phyloP scores from a whole-genome alignment of 2,329 filamentous ascomycete genomes.

The Westerdykella sp. region DNA sequence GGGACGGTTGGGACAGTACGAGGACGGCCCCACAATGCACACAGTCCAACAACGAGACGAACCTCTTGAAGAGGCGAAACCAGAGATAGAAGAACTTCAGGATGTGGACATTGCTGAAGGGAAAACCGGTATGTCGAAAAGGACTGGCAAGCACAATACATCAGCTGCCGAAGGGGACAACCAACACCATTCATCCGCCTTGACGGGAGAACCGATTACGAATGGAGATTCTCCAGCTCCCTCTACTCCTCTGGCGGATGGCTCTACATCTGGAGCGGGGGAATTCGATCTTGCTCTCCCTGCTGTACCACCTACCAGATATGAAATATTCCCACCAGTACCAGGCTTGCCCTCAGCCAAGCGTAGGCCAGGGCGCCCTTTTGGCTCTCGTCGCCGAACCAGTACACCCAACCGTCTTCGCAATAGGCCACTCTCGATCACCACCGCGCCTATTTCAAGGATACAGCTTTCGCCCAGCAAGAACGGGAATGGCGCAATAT shows the following conservation, averaged over 20 bases:
- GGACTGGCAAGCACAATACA: conserved; percentile 4
- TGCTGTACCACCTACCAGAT: conserved; percentile 62
- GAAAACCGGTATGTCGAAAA: conserved; percentile 16
- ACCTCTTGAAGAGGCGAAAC: conserved; percentile 44
- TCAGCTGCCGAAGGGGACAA: background rate
- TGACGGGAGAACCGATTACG: conserved; percentile 7
- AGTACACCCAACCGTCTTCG: conserved; percentile 31
- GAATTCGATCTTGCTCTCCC: conserved; percentile 6
- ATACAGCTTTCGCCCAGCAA: conserved; percentile 27
- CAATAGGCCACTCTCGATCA: conserved; percentile 21
- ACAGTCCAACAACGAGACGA: conserved; percentile 84
- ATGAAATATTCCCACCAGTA: conserved; percentile 70
- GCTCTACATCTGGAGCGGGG: conserved; percentile 19
- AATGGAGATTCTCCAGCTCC: conserved; percentile 29
- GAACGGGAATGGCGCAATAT: conserved; percentile 19
- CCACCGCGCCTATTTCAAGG: conserved; percentile 27
- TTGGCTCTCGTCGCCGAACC: conserved; percentile 33
- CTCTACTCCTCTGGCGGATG: conserved; percentile 28
- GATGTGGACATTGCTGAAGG: conserved; percentile 28
- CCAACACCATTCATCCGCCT: background rate
- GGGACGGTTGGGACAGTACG: conserved; percentile 79
- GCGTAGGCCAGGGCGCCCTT: conserved; percentile 33
- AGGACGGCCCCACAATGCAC: conserved; percentile 72
- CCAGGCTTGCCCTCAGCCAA: conserved; percentile 41
- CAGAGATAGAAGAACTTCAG: conserved; percentile 40